Base-by-base conservation (phyloP, 129 eudicot genomes). In the Tagetes patula region DNA sequence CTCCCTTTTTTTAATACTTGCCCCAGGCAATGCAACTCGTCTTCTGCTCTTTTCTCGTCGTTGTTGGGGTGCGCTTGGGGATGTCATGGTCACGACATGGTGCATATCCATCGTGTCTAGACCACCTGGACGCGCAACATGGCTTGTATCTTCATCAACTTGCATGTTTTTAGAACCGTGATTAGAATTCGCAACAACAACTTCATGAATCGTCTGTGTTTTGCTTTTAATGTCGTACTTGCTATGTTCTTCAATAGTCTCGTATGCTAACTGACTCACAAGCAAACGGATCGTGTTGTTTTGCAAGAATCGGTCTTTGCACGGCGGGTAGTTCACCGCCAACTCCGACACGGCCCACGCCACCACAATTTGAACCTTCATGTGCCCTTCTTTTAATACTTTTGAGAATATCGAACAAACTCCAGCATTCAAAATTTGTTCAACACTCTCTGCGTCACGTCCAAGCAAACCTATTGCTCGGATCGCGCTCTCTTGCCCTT, bases 261-360 rank as follows among this genome's bases (percentile, higher is more conserved):
- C 92, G 27, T 81, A 87, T 0, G 92, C 85, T 11, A 87, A 70
- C 71, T 87, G 92, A 45, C 92, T 82, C 37, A 87, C 89, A n/a
- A 87, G 86, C 80, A 84, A 67, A 66, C 92, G 33, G 8, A 87
- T 82, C 8, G 80, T 77, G 65, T 87, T 87, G 70, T 80, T 76
- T 61, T 87, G 85, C 20, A 83, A 70, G 61, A 87, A 87, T 58
- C 80, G 87, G 30, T 87, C 92, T 77, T 87, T 84, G 50, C 92
- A 87, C 66, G 80, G 73, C 9, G 82, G 81, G 11, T 84, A 70
- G 75, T 74, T 76, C 2, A 82, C 83, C 0, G 84, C 81, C 49
- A 87, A 80, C 72, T 82, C 85, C 6, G 92, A 82, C n/a, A 87
- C 80, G 43, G 92, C 89, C 92, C 92, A 87, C 4, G 92, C 89